A percentile compares a stretch with the other conserved stretches of the same genome.
Conservation (phyloP, 2,329 filamentous ascomycete genomes). For the Phoma sp. region DNA sequence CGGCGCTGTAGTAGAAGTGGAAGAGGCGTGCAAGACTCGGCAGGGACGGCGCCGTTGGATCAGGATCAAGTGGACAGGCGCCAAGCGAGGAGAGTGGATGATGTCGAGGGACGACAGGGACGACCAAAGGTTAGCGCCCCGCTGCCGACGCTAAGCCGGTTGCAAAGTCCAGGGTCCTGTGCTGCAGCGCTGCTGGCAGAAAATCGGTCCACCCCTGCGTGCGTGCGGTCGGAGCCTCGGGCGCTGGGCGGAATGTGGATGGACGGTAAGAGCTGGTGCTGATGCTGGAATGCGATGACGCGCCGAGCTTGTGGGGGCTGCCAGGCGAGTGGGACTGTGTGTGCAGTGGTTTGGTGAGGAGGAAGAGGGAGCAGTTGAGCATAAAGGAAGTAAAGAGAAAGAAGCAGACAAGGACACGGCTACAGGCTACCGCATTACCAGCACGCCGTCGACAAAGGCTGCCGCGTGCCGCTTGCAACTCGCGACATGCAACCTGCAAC, state of each 20-base stretch:
- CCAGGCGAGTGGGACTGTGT: no score
- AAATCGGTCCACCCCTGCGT: constrained; percentile 27
- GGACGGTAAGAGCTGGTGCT: neutral
- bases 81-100: constrained; percentile 34
- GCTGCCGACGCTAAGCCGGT: constrained; percentile 21
- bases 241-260: constrained; percentile 20
- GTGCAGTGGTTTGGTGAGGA: no score
- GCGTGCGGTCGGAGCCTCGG: constrained; percentile 17
- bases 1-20: constrained; percentile 26
- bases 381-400: constrained; percentile 1
- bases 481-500: constrained; percentile 1
- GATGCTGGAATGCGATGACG: constrained; percentile 17
- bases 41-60: constrained; percentile 29
- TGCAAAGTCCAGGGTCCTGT: constrained; percentile 26
- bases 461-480: neutral
- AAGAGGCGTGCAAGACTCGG: constrained; percentile 22
- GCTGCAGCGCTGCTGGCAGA: constrained; percentile 11
- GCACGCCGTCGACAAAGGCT: no score
- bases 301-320: no score
- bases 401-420: neutral
- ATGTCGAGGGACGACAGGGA: constrained; percentile 23
- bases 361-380: neutral
- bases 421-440: no score
- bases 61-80: constrained; percentile 31
- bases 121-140: constrained; percentile 23